Percentiles rank a stretch among this genome's conserved stretches.
These are phyloP conservation scores for Triticum urartu DNA, from an alignment of 176 grass and related monocot genomes.

Conservation along the genomic window DNA sequence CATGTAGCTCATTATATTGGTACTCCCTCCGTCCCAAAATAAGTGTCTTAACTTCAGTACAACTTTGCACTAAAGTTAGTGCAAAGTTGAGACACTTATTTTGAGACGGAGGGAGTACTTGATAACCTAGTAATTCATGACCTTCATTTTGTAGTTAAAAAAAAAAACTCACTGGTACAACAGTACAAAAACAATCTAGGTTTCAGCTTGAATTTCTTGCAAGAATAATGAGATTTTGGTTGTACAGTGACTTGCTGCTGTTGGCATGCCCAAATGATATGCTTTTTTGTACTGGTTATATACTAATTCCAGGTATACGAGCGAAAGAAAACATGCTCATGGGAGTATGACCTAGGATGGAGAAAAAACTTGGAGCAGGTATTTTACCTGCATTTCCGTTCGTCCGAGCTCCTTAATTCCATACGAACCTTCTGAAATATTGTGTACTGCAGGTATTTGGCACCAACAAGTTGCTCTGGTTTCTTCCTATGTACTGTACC, in stretches of 20 bases:
- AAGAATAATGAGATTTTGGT: not conserved
- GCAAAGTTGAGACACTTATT: too few species aligned
- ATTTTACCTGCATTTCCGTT: not conserved
- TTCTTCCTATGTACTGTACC: conserved; percentile 63
- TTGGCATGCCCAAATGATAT: conserved; percentile 14
- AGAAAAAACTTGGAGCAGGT: conserved; percentile 88
- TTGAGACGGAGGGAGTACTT: too few species aligned
- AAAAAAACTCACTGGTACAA: not conserved
- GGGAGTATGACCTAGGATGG: conserved; percentile 84
- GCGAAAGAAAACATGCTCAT: conserved; percentile 57
- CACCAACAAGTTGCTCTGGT: conserved; percentile 79
- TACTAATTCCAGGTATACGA: conserved; percentile 59
- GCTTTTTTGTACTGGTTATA: not conserved
- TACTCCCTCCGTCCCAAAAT: not conserved
- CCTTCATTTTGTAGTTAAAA: conserved; percentile 9
- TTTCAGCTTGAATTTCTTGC: not conserved
- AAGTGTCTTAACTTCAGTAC: too few species aligned
- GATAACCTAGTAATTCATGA: not conserved
- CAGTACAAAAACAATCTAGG: not conserved
- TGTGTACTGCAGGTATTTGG: conserved; percentile 67
- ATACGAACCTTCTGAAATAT: not conserved
- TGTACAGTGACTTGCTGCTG: not conserved
- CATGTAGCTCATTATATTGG: not conserved
- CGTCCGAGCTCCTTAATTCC: not conserved
- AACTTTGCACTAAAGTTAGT: too few species aligned